A percentile compares a stretch with the other conserved stretches of the same genome.
These are phyloP conservation scores for Suillus fuscotomentosus DNA, from an alignment of 768 basidiomycete genomes.

Conservation along the genomic window DNA sequence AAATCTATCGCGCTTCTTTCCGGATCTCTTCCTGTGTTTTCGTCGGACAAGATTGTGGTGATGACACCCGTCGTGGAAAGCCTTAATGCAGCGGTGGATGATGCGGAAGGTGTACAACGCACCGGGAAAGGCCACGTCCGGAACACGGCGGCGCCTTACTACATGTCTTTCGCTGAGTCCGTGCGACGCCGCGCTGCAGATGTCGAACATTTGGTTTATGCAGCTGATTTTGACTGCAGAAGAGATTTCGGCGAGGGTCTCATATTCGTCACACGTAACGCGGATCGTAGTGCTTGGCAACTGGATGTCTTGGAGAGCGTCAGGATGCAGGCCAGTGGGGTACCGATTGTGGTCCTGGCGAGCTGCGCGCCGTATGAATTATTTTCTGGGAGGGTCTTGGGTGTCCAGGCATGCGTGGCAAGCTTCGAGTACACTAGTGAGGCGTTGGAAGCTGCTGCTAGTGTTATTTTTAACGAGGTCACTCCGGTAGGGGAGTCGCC, in stretches of 20 bases:
- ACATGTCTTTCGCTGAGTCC: conserved; percentile 44
- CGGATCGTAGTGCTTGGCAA: conserved; percentile 54
- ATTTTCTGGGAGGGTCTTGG: conserved; percentile 22
- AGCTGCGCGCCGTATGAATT: conserved; percentile 72
- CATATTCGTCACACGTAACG: conserved; percentile 60
- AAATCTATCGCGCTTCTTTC: conserved; percentile 46
- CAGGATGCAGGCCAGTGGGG: conserved; percentile 12
- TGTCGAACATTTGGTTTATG: conserved; percentile 50
- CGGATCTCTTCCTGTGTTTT: conserved; percentile 34
- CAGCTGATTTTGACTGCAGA: conserved; percentile 2
- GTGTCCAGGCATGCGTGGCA: conserved; percentile 39
- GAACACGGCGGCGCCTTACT: conserved; percentile 60
- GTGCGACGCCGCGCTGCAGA: conserved; percentile 31
- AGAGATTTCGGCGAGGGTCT: conserved; percentile 8
- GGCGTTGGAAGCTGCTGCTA: conserved; percentile 46
- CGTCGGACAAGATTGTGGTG: conserved; percentile 35
- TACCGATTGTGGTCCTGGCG: conserved; percentile 48
- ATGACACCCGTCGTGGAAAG: conserved; percentile 58
- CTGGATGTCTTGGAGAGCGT: conserved; percentile 35
- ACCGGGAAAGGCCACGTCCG: conserved; percentile 41
- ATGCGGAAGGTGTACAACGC: conserved; percentile 43
- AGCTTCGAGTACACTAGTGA: conserved; percentile 60
- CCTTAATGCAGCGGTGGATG: conserved; percentile 65
- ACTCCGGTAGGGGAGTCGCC: background rate
- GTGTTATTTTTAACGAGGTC: conserved; percentile 41